phyloP scores from a whole-genome alignment of 768 basidiomycete species.

The Rickenella mellea region DNA sequence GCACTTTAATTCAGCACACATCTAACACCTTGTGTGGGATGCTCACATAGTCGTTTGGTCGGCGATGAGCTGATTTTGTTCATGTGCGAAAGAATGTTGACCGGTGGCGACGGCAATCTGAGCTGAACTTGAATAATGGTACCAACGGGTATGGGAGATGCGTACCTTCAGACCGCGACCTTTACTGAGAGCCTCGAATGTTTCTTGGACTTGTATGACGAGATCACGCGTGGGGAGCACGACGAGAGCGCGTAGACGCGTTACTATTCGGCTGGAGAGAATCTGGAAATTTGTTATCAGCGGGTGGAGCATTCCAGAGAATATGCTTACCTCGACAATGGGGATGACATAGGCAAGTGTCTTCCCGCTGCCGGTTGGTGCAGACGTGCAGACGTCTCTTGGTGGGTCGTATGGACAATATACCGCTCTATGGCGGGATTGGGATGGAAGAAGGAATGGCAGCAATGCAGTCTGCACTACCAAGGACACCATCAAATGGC shows the following conservation, averaged over 20 bases:
- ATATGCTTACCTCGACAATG: constrained; percentile 63
- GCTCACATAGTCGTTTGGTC: constrained; percentile 46
- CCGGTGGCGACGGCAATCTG: constrained; percentile 79
- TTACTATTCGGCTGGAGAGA: constrained; percentile 64
- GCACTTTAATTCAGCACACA: constrained; percentile 2
- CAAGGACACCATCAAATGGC: neutral
- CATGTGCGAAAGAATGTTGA: constrained; percentile 89
- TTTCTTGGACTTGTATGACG: constrained; percentile 86
- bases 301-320: neutral
- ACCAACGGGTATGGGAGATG: neutral
- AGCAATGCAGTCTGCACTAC: constrained; percentile 85
- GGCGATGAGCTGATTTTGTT: constrained; percentile 72
- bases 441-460: constrained; percentile 61
- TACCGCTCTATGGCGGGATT: constrained; percentile 31
- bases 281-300: constrained; percentile 32
- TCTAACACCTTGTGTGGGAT: too few species aligned
- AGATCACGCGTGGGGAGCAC: constrained; percentile 92
- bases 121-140: neutral
- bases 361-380: constrained; percentile 97
- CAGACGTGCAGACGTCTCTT: constrained; percentile 85
- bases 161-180: constrained; percentile 80
- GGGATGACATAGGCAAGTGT: constrained; percentile 95
- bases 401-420: constrained; percentile 61
- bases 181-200: constrained; percentile 75
- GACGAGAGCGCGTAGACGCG: constrained; percentile 77